Evolutionary conservation across 768 basidiomycete species (phyloP), one percentile per base, ranked within the genome.

Genomic region (Amanita pallidorosea): DNA sequence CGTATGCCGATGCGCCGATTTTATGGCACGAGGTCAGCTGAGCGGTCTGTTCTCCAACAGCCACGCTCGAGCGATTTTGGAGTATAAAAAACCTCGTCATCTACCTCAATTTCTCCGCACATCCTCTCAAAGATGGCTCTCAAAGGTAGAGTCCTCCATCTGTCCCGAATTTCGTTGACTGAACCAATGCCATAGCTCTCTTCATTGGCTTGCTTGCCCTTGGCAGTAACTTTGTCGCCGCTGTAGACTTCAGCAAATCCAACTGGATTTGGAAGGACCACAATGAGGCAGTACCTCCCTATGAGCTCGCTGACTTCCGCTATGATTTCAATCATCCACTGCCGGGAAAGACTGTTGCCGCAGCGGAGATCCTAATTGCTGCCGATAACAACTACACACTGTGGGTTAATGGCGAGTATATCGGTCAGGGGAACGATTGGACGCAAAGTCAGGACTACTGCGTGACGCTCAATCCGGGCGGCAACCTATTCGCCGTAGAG

Each of bases 191-290:
- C 18, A 17, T 48, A 48, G 47, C 34, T 35, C 25, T 48, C 18
- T 15, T 48, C 9, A 2, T 9, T 35, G 33, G 13, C 33, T 15
- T 37, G 9, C 17, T 48, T 25, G 47, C 47, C 9, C 22, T 36
- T 13, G 4, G 12, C 40, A 8, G 7, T 23, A 27, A 1, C 18
- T 11, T 7, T 20, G 29, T 27, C 20, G n/a, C 40, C 25, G 50
- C 41, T 7, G n/a, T 51, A n/a, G 38, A 31, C 20, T 44, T 42
- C n/a, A 34, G 38, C 8, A 18, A 17, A 17, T n/a, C 58, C 0
- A 58, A 61, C 11, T 68, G 66, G 65, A 67, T 69, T 47, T 67
- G 65, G 67, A 63, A 55, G 0, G 52, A 54, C 45, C 62, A 57
- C 11, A 45, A 40, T 18, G 48, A 52, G 11, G 34, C 56, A 12